Conservation (phyloP, 2,329 filamentous ascomycete species). For the Tolypocladium sp. region DNA sequence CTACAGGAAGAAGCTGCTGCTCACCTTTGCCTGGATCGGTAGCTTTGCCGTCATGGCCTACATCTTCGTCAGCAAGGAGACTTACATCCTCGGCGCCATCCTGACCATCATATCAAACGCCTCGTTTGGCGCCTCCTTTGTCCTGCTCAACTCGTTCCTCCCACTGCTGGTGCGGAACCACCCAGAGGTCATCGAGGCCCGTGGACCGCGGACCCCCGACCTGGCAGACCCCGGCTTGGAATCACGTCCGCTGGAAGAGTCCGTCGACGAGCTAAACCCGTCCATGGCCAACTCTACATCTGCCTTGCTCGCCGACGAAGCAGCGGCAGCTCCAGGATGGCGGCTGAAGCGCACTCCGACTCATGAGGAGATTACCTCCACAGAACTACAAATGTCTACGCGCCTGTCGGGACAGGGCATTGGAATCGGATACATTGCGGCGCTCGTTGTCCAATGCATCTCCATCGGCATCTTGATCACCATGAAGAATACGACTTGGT, state of each 20-base stretch:
- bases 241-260: constrained; percentile 24
- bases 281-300: constrained; percentile 32
- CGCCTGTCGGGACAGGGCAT: constrained; percentile 88
- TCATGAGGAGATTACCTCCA: constrained; percentile 43
- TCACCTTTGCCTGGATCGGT: constrained; percentile 77
- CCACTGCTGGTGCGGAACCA: constrained; percentile 86
- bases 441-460: constrained; percentile 72
- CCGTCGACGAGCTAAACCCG: constrained; percentile 17
- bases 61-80: constrained; percentile 62
- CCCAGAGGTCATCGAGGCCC: constrained; percentile 36
- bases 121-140: constrained; percentile 89
- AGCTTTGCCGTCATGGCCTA: constrained; percentile 82
- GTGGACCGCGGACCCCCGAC: constrained; percentile 17
- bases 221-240: constrained; percentile 21
- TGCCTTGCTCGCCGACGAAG: constrained; percentile 32
- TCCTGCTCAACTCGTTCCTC: constrained; percentile 89
- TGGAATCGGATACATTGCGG: constrained; percentile 85
- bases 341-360: constrained; percentile 29
- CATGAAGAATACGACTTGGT: constrained; percentile 71
- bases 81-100: constrained; percentile 74
- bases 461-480: constrained; percentile 68
- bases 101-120: constrained; percentile 88
- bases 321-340: constrained; percentile 8
- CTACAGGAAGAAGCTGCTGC: constrained; percentile 79
- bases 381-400: constrained; percentile 74